phyloP scores from a whole-genome alignment of 2,329 filamentous ascomycete genomes.

The Reticulascus tulasneorum region DNA sequence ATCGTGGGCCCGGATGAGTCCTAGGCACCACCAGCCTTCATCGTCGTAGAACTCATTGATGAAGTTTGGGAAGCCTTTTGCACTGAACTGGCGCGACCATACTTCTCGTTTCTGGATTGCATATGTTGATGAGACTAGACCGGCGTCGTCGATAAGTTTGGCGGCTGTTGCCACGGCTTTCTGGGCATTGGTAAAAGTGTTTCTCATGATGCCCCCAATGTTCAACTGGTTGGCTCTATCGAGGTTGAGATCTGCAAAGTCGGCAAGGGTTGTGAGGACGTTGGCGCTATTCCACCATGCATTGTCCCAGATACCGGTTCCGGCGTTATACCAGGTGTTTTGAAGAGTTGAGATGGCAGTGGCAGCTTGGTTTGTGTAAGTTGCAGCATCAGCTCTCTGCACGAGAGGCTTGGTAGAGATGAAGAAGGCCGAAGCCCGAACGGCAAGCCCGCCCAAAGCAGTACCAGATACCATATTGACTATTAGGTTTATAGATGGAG shows the following conservation, averaged over 20 bases:
- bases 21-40: constrained; percentile 62
- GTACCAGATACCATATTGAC: constrained; percentile 13
- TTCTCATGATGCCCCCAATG: constrained; percentile 35
- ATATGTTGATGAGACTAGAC: constrained; percentile 35
- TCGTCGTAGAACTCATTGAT: constrained; percentile 56
- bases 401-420: constrained; percentile 12
- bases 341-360: constrained; percentile 44
- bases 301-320: constrained; percentile 59
- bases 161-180: constrained; percentile 28
- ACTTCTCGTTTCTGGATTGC: constrained; percentile 22
- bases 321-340: constrained; percentile 52
- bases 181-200: constrained; percentile 44
- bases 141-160: constrained; percentile 32
- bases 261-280: constrained; percentile 57
- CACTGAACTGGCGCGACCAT: constrained; percentile 19
- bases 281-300: constrained; percentile 75
- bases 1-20: constrained; percentile 54
- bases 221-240: constrained; percentile 31
- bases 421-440: constrained; percentile 11
- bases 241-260: constrained; percentile 39
- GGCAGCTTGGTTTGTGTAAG: constrained; percentile 29
- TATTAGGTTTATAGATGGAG: constrained; percentile 5
- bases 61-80: constrained; percentile 33
- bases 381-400: constrained; percentile 6
- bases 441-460: constrained; percentile 12